Percentiles rank a stretch among this genome's conserved stretches.
Conservation (phyloP, 1,139 yeast species). For the Sugiyamaella novakii region DNA sequence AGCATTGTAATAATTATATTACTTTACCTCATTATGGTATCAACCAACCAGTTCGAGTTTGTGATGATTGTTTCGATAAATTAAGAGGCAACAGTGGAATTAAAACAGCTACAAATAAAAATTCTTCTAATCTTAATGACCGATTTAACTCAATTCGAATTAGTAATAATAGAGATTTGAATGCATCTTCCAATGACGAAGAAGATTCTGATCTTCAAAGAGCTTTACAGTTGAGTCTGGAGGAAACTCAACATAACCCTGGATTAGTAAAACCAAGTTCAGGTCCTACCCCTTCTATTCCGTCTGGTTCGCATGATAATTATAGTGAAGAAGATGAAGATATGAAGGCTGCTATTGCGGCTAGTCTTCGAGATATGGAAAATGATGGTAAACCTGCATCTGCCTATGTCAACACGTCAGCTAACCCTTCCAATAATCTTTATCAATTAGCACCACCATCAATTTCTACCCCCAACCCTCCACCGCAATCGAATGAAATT, state of each 20-base stretch:
- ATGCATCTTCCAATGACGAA: slow-evolving; percentile 42
- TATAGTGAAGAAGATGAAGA: slow-evolving; percentile 76
- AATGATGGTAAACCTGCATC: background rate
- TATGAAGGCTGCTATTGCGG: slow-evolving; percentile 93
- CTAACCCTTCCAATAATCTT: slow-evolving; percentile 12
- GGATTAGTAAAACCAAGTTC: slow-evolving; percentile 15
- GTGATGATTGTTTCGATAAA: slow-evolving; percentile 82
- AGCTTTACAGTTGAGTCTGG: slow-evolving; percentile 78
- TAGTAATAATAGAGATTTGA: slow-evolving; percentile 23
- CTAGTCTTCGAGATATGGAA: slow-evolving; percentile 76
- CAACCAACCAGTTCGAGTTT: slow-evolving; percentile 85
- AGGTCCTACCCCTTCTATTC: background rate
- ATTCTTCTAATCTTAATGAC: slow-evolving; percentile 3
- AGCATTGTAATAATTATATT: slow-evolving; percentile 69
- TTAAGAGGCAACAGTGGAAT: slow-evolving; percentile 2
- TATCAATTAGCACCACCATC: slow-evolving; percentile 25
- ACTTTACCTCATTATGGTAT: slow-evolving; percentile 86
- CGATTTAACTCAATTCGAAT: slow-evolving; percentile 3
- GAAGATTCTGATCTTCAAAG: slow-evolving; percentile 77
- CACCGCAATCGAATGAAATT: slow-evolving; percentile 3
- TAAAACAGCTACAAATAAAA: slow-evolving; percentile 2
- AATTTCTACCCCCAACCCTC: slow-evolving; percentile 28
- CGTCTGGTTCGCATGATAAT: slow-evolving; percentile 19
- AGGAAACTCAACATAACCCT: slow-evolving; percentile 48
- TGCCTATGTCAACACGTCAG: background rate